phyloP scores from a whole-genome alignment of 129 eudicot species.

The Glebionis coronaria region DNA sequence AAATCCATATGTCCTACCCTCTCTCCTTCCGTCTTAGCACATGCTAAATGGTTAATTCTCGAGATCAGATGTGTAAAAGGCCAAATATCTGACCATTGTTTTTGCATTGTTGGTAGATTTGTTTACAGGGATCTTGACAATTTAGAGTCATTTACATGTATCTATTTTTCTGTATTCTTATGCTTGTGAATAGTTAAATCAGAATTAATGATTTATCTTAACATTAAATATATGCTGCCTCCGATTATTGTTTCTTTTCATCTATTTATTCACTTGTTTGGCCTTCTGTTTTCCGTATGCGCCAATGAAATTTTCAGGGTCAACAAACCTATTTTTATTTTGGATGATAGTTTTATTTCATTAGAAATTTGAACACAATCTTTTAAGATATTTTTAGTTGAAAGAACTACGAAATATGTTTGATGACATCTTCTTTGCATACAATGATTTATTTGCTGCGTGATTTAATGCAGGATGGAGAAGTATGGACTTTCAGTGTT shows the following conservation, averaged over 20 bases:
- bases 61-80: background rate
- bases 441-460: too few relatives aligned
- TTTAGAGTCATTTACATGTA: slow-evolving; percentile 6
- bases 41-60: background rate
- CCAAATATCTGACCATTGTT: background rate
- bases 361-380: background rate
- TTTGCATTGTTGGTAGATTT: background rate
- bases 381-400: slow-evolving; percentile 6
- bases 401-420: slow-evolving; percentile 1
- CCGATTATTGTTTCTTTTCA: background rate
- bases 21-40: too few relatives aligned
- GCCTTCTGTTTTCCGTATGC: background rate
- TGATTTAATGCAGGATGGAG: slow-evolving; percentile 62
- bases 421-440: background rate
- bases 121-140: background rate
- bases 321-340: background rate
- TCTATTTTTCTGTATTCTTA: background rate
- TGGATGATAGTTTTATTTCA: too few relatives aligned
- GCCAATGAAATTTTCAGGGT: background rate
- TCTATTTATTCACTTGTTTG: background rate
- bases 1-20: too few relatives aligned
- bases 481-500: slow-evolving; percentile 90
- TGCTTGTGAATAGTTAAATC: slow-evolving; percentile 7
- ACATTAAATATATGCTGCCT: background rate
- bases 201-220: slow-evolving; percentile 4